Conservation (phyloP, 2,329 filamentous ascomycete species). For the Claviceps pazoutovae region DNA sequence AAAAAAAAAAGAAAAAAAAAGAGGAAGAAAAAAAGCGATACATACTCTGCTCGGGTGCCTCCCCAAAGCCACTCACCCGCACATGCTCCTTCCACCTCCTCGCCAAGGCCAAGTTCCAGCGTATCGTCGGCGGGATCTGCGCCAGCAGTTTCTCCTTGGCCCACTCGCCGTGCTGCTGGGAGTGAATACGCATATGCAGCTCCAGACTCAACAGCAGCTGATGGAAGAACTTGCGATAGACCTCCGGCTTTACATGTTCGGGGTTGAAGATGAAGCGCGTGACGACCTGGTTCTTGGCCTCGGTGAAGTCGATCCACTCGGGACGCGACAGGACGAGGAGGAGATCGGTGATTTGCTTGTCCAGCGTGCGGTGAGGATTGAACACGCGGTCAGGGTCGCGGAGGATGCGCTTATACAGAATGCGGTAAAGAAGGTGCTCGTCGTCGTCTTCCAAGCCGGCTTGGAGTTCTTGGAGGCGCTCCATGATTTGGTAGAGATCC, state of each 20-base stretch:
- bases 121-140: conserved; percentile 55
- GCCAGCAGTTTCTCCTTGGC: conserved; percentile 50
- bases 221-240: conserved; percentile 57
- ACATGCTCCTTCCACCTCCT: conserved; percentile 60
- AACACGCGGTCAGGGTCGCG: conserved; percentile 50
- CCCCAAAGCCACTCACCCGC: conserved; percentile 46
- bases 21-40: neutral
- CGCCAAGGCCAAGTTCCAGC: conserved; percentile 61
- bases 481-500: conserved; percentile 41
- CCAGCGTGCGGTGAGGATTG: conserved; percentile 48
- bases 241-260: conserved; percentile 37
- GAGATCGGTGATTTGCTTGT: conserved; percentile 59
- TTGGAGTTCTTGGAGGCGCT: conserved; percentile 45
- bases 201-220: conserved; percentile 64
- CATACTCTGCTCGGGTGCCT: conserved; percentile 36
- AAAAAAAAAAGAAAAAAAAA: neutral
- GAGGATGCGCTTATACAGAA: conserved; percentile 54
- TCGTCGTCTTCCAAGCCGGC: conserved; percentile 41
- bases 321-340: conserved; percentile 54
- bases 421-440: conserved; percentile 44
- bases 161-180: conserved; percentile 43
- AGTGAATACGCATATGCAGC: conserved; percentile 56
- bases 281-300: conserved; percentile 55
- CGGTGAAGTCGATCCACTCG: conserved; percentile 61
- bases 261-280: conserved; percentile 58